Evolutionary conservation across 768 basidiomycete genomes (phyloP).

Genomic region (Sutorius australiensis): DNA sequence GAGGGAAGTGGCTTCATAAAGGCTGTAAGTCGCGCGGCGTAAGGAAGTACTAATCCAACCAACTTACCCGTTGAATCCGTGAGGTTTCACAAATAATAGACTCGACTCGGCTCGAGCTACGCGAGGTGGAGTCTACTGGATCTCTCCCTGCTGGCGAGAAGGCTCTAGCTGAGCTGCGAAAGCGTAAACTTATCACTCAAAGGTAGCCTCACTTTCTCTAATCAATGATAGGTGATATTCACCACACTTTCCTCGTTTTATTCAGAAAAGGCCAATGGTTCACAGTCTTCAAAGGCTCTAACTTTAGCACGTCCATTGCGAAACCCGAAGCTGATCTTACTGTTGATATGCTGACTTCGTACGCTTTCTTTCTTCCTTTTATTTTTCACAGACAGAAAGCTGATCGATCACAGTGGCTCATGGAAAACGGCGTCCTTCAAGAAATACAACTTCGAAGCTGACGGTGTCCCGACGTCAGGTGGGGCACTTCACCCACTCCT

Average conservation of each 20-base stretch:
- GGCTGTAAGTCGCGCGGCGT: constrained; percentile 51
- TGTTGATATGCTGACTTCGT: constrained; percentile 92
- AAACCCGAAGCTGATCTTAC: constrained; percentile 97
- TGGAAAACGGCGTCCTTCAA: constrained; percentile 96
- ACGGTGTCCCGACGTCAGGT: constrained; percentile 82
- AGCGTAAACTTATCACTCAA: constrained; percentile 84
- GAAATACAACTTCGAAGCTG: constrained; percentile 98
- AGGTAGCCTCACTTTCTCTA: constrained; percentile 44
- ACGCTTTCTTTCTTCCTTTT: constrained; percentile 27
- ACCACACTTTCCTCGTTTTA: constrained; percentile 1
- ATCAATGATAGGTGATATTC: neutral
- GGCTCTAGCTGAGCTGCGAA: constrained; percentile 78
- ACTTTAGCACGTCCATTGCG: constrained; percentile 85
- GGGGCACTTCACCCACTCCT: constrained; percentile 95
- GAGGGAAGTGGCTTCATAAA: constrained; percentile 85
- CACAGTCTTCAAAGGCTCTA: constrained; percentile 75
- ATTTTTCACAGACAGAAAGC: neutral
- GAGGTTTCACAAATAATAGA: constrained; percentile 70
- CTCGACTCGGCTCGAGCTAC: constrained; percentile 67
- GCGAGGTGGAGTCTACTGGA: constrained; percentile 70
- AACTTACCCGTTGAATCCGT: constrained; percentile 1
- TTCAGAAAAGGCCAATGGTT: constrained; percentile 94
- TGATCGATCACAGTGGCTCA: constrained; percentile 57
- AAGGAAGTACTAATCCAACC: neutral
- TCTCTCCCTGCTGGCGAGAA: constrained; percentile 75